Conservation (phyloP, 169 alveolate species). For the Cyclospora cayetanensis region DNA sequence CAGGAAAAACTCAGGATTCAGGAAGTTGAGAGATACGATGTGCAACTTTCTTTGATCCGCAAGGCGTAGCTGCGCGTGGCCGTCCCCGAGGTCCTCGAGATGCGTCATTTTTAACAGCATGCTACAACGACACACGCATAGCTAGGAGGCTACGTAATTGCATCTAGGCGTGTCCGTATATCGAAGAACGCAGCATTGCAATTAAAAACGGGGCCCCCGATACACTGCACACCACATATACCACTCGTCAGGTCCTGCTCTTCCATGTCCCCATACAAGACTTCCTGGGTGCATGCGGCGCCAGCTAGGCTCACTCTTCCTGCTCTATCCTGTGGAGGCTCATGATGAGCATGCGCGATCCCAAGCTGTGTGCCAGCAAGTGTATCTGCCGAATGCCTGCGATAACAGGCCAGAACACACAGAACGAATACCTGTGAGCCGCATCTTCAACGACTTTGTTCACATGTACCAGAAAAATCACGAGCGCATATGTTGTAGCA, state of each 20-base stretch:
- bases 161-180: no score
- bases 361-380: conserved; percentile 79
- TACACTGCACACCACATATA: no score
- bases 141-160: no score
- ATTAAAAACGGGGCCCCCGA: no score
- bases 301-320: background rate
- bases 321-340: conserved; percentile 34
- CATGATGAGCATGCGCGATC: conserved; percentile 71
- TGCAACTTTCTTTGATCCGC: background rate
- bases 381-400: conserved; percentile 79
- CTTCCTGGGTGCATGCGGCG: background rate
- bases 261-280: no score
- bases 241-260: no score
- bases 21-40: conserved; percentile 35
- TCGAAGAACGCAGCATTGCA: no score
- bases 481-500: no score
- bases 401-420: background rate
- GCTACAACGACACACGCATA: no score
- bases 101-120: background rate
- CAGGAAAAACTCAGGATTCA: conserved; percentile 65
- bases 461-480: background rate
- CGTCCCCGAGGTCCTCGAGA: background rate
- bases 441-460: background rate
- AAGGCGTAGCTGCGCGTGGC: background rate
- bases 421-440: background rate